Base-by-base conservation (phyloP, 2,329 filamentous ascomycete genomes). In the Xylariomycetidae sp. region DNA sequence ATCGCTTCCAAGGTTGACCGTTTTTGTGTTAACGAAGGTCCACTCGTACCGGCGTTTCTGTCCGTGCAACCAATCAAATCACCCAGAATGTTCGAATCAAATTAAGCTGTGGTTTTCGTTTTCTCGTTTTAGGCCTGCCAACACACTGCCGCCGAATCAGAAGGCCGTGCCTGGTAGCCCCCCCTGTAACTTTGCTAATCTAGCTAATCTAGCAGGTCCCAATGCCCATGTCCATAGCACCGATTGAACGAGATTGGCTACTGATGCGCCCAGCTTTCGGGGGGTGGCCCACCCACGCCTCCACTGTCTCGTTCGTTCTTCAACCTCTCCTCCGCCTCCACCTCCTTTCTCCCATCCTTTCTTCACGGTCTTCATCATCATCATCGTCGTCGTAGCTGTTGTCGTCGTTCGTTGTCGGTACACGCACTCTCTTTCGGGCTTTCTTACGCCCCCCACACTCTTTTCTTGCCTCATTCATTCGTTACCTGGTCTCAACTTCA, bases 401-500 rank as follows among this genome's bases (percentile, higher is more conserved):
- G 57, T 54, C 45, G 49, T 51, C 48, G 42, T 53, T 42, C 45
- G 48, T 53, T 49, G 43, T 45, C 45, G 49, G 34, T 45, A 43
- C 44, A 32, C 42, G 40, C 48, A 48, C 53, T 28, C 46, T 48
- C 38, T 36, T 48, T 56, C 48, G 49, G 48, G 51, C 47, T 49
- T 50, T 37, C 32, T 48, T 40, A 46, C 45, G 31, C 39, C 40
- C 53, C 49, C 56, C 56, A 41, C 53, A 48, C 49, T 56, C 52
- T 61, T 36, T 27, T 34, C 27, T 37, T 35, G n/a, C n/a, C n/a
- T 57, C 59, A 61, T 62, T 63, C 63, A 51, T 51, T 62, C 59
- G 46, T 59, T 61, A 36, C 25, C 33, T 45, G 63, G 61, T 56
- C 49, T 63, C 63, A 62, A 56, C 62, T 65, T 65, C 63, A 65